Evolutionary conservation across 1,139 yeast genomes (phyloP).

Genomic region (Blastobotrys elegans): DNA sequence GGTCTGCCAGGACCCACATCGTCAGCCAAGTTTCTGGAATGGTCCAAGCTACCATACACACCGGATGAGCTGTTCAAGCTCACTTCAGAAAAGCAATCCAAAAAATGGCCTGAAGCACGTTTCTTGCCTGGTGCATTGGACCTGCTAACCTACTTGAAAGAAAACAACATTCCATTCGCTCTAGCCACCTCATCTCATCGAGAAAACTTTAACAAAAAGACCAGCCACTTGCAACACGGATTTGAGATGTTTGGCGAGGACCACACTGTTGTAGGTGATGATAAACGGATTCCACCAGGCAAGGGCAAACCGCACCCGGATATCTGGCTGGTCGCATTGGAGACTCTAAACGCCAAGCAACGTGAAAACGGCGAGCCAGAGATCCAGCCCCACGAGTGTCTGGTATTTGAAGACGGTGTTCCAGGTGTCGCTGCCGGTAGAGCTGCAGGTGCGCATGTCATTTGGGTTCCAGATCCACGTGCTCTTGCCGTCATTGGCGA

Average conservation of each 20-base stretch:
- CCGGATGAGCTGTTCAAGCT: slow-evolving; percentile 53
- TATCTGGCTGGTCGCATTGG: slow-evolving; percentile 81
- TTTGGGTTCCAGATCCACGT: slow-evolving; percentile 87
- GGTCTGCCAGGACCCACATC: slow-evolving; percentile 81
- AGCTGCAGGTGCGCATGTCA: slow-evolving; percentile 78
- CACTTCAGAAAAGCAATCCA: slow-evolving; percentile 50
- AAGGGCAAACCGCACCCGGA: slow-evolving; percentile 92
- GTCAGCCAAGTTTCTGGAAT: slow-evolving; percentile 57
- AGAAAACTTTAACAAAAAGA: slow-evolving; percentile 59
- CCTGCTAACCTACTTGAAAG: slow-evolving; percentile 49
- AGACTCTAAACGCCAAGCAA: slow-evolving; percentile 49
- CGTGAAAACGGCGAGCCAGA: slow-evolving; percentile 37
- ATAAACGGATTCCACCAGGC: slow-evolving; percentile 71
- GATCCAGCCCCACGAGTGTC: slow-evolving; percentile 68
- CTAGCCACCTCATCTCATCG: slow-evolving; percentile 83
- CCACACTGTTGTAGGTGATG: slow-evolving; percentile 84
- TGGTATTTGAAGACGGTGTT: slow-evolving; percentile 90
- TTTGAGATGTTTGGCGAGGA: slow-evolving; percentile 58
- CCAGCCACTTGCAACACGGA: slow-evolving; percentile 57
- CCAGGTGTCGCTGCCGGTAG: slow-evolving; percentile 83
- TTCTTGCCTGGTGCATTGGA: slow-evolving; percentile 85
- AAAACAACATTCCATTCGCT: slow-evolving; percentile 65
- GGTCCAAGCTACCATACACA: slow-evolving; percentile 62
- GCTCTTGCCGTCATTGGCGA: slow-evolving; percentile 50
- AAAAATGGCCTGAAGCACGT: slow-evolving; percentile 56